Evolutionary conservation across 108 stramenopile genomes (phyloP).

Genomic region (Nitzschia palea): DNA sequence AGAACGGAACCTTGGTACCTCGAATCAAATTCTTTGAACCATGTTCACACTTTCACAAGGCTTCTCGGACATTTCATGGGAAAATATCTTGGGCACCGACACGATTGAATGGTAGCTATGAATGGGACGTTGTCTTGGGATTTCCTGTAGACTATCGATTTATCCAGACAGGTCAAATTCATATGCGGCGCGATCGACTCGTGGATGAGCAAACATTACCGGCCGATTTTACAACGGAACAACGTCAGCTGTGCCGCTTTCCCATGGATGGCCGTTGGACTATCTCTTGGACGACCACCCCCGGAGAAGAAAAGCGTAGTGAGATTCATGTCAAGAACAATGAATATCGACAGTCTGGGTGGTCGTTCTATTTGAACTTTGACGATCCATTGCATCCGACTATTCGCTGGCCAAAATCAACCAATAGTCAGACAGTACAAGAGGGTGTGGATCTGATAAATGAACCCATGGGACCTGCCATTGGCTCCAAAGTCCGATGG

Average conservation of each 20-base stretch:
- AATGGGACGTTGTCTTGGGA: constrained; percentile 47
- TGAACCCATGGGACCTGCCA: constrained; percentile 38
- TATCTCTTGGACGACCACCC: constrained; percentile 19
- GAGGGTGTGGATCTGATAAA: constrained; percentile 30
- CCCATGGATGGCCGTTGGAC: constrained; percentile 63
- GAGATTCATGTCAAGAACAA: constrained; percentile 26
- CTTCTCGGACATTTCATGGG: constrained; percentile 60
- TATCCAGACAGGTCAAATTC: constrained; percentile 38
- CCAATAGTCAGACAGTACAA: constrained; percentile 16
- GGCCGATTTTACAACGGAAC: constrained; percentile 4
- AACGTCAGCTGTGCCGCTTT: constrained; percentile 21
- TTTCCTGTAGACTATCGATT: constrained; percentile 55
- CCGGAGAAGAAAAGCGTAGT: neutral
- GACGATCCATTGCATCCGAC: constrained; percentile 8
- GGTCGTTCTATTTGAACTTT: constrained; percentile 33
- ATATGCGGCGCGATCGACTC: constrained; percentile 28
- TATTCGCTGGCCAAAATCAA: constrained; percentile 29
- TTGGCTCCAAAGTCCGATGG: constrained; percentile 48
- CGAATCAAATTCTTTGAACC: constrained; percentile 28
- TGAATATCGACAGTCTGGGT: constrained; percentile 26
- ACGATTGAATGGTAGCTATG: constrained; percentile 28
- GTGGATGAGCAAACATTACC: neutral
- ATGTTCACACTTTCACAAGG: constrained; percentile 49
- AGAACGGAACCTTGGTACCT: constrained; percentile 15
- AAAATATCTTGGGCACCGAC: constrained; percentile 14